These are phyloP conservation scores for Tulasnella sp. DNA, from an alignment of 768 basidiomycete species.

Conservation along the genomic window DNA sequence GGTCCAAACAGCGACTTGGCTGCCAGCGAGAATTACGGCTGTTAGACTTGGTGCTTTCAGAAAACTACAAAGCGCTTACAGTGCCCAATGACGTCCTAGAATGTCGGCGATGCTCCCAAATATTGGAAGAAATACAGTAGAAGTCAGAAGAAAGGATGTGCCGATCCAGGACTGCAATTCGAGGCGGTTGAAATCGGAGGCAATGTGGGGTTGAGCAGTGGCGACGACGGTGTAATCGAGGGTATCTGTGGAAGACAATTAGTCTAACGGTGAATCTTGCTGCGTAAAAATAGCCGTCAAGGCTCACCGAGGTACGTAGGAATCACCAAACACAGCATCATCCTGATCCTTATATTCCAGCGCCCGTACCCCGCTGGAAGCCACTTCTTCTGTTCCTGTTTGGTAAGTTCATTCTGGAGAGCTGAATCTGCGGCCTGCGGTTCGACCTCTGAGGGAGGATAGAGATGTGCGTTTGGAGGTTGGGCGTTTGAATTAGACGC, in stretches of 20 bases:
- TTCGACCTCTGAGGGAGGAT: not conserved
- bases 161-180: slow-evolving; percentile 41
- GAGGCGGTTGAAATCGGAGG: slow-evolving; percentile 34
- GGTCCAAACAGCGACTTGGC: slow-evolving; percentile 38
- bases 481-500: not conserved
- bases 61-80: slow-evolving; percentile 22
- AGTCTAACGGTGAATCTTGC: not conserved
- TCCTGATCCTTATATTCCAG: slow-evolving; percentile 1
- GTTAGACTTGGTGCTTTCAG: not conserved
- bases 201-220: slow-evolving; percentile 46
- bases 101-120: slow-evolving; percentile 46
- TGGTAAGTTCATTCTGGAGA: not conserved
- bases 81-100: slow-evolving; percentile 42
- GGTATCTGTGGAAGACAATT: too few species aligned
- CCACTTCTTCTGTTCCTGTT: not conserved
- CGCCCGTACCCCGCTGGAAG: not conserved
- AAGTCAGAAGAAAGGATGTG: slow-evolving; percentile 44
- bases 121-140: slow-evolving; percentile 47
- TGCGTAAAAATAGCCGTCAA: not conserved
- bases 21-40: not conserved
- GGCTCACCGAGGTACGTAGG: slow-evolving; percentile 7
- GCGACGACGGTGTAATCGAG: slow-evolving; percentile 38
- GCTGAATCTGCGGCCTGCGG: not conserved
- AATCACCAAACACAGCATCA: slow-evolving; percentile 3
- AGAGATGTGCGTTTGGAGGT: not conserved